Percentiles rank a stretch among this genome's conserved stretches.
Evolutionary conservation across 2,329 filamentous ascomycete species (phyloP).

Genomic region (Fusarium sp.): DNA sequence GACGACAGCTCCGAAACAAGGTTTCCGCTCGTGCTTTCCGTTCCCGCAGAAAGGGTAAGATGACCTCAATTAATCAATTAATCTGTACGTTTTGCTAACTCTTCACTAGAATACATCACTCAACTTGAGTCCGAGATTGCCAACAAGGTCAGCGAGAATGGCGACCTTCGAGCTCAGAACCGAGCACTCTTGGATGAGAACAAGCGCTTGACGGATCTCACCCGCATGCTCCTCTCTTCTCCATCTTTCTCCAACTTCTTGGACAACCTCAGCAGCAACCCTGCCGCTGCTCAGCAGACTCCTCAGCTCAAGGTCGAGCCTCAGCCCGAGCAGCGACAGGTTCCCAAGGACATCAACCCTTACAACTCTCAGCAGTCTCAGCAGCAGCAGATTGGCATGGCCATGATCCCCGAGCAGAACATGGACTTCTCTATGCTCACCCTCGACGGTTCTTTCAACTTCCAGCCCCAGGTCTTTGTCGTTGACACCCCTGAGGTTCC

Average conservation of each 20-base stretch:
- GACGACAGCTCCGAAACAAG: conserved; percentile 97
- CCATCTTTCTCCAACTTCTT: conserved; percentile 88
- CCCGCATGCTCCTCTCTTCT: conserved; percentile 85
- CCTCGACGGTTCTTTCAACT: conserved; percentile 71
- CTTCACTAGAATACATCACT: conserved; percentile 86
- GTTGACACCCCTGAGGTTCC: conserved; percentile 81
- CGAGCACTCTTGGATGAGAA: conserved; percentile 88
- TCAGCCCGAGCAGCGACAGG: conserved; percentile 63
- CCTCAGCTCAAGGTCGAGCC: conserved; percentile 58
- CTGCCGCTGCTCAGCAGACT: conserved; percentile 60
- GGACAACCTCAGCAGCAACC: conserved; percentile 76
- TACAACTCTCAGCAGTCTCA: conserved; percentile 70
- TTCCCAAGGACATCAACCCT: conserved; percentile 77
- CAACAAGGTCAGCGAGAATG: conserved; percentile 85
- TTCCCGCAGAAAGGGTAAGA: conserved; percentile 95
- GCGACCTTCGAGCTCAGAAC: conserved; percentile 86
- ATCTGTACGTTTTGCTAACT: conserved; percentile 33
- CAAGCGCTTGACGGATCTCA: conserved; percentile 81
- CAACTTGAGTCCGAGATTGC: conserved; percentile 94
- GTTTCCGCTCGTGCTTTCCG: conserved; percentile 98
- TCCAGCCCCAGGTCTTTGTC: conserved; percentile 81
- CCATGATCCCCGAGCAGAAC: conserved; percentile 84
- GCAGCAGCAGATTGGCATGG: conserved; percentile 82
- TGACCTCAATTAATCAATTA: background rate
- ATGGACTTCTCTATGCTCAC: conserved; percentile 82